Conservation (phyloP, 805 yeast genomes). For the Maudiozyma barnettii region DNA sequence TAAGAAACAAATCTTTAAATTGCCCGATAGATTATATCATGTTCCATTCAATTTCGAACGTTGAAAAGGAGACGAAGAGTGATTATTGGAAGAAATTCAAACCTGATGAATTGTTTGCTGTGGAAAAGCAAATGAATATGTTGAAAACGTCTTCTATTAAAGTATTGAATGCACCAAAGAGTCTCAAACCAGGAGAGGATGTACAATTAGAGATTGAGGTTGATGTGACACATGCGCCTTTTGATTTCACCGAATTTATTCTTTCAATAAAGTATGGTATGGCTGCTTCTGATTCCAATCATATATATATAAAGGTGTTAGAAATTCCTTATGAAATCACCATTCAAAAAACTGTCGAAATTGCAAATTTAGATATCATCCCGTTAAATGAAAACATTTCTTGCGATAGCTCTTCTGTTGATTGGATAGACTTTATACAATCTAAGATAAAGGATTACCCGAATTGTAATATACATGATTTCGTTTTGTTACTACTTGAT, state of each 20-base stretch:
- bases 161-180: conserved; percentile 11
- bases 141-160: conserved; percentile 15
- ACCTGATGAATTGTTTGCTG: conserved; percentile 21
- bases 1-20: conserved; percentile 23
- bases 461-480: conserved; percentile 37
- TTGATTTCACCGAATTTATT: conserved; percentile 16
- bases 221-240: conserved; percentile 17
- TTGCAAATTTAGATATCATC: conserved; percentile 66
- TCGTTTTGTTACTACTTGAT: conserved; percentile 61
- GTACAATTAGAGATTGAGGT: conserved; percentile 17
- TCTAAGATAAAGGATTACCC: conserved; percentile 6
- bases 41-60: conserved; percentile 16
- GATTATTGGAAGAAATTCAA: conserved; percentile 24
- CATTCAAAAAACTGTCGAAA: conserved; percentile 46
- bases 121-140: conserved; percentile 21
- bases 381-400: conserved; percentile 37
- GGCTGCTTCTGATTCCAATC: conserved; percentile 9
- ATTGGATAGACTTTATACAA: conserved; percentile 22
- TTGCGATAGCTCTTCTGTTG: conserved; percentile 12
- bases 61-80: conserved; percentile 17
- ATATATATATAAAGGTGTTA: conserved; percentile 18
- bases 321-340: conserved; percentile 25
- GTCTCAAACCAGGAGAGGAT: conserved; percentile 18
- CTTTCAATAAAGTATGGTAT: conserved; percentile 24
- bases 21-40: conserved; percentile 19